Conservation (phyloP, 164 flowering plant genomes). For the Vitis rotundifolia region DNA sequence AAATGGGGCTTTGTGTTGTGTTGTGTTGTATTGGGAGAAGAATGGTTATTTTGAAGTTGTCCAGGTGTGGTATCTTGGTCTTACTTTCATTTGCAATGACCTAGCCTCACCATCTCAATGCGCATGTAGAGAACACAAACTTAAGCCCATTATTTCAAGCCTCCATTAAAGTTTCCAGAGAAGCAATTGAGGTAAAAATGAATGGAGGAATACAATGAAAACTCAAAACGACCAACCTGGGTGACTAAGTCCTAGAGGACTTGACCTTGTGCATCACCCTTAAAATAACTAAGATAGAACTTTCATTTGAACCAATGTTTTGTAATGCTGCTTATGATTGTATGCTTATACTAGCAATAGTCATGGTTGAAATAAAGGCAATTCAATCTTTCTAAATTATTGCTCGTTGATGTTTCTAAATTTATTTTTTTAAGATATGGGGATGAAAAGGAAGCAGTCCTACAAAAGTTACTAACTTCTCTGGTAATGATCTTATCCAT, state of each 20-base stretch:
- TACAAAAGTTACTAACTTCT: too few species aligned
- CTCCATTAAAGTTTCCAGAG: background rate
- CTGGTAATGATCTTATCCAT: too few species aligned
- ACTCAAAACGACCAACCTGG: background rate
- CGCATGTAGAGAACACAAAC: background rate
- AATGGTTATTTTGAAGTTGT: constrained; percentile 5
- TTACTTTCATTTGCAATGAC: constrained; percentile 6
- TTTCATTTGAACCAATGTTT: too few species aligned
- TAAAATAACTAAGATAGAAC: background rate
- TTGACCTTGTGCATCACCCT: constrained; percentile 16
- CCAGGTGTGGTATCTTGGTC: constrained; percentile 2
- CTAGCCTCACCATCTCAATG: constrained; percentile 3
- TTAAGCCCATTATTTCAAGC: background rate
- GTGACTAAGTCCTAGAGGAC: constrained; percentile 19
- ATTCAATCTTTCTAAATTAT: too few species aligned
- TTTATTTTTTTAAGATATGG: too few species aligned
- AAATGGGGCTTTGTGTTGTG: too few species aligned
- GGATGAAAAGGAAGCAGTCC: too few species aligned
- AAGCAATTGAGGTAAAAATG: background rate
- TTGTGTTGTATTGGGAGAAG: too few species aligned
- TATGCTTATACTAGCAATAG: too few species aligned
- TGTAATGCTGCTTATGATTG: too few species aligned
- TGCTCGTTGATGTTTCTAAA: too few species aligned
- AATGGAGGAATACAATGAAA: background rate
- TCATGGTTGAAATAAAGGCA: too few species aligned